Evolutionary conservation across 108 stramenopile genomes (phyloP), one percentile per base, ranked within the genome.

Genomic region (Nitzschia sp.): DNA sequence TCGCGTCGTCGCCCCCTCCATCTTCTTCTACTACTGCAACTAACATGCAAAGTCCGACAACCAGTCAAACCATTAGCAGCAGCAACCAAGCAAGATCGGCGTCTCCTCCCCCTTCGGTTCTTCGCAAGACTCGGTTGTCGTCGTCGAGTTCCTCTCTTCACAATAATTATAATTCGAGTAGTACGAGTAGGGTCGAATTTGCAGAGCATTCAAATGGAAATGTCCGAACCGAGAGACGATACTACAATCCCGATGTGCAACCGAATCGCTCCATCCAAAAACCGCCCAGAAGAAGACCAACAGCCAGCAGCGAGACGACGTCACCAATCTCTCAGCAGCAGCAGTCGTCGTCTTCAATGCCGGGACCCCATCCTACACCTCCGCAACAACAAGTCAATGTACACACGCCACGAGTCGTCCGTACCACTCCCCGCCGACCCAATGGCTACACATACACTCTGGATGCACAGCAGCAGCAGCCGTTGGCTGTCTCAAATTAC

Each of bases 171-270:
- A n/a, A n/a, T n/a, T 41, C 38, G 6, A n/a, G 16, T 16, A n/a
- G 8, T 50, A 8, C 8, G 5, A 5, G 16, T 22, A 8, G 48
- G 13, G 48, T 50, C 4, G 48, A 50, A n/a, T 50, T 50, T 50
- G 48, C 48, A 4, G 48, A 50, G 21, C 48, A 50, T 50, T 50
- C 48, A 8, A 50, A 50, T 50, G 48, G 48, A 21, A 16, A 50
- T 50, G 21, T 50, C 19, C 48, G 48, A 16, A 50, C 48, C 4
- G 48, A 50, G 19, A 8, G 19, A 16, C 19, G 48, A 8, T 50
- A 50, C 48, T 50, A 50, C 21, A 16, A 21, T 50, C 48, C 48
- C 19, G 16, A 50, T 19, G 19, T 22, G 19, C 48, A 50, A n/a
- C 48, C 48, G 48, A 50, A 22, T 21, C 9, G 21, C 16, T 50